Base-by-base conservation (phyloP, 176 grass and related monocot species). In the Zizania latifolia region DNA sequence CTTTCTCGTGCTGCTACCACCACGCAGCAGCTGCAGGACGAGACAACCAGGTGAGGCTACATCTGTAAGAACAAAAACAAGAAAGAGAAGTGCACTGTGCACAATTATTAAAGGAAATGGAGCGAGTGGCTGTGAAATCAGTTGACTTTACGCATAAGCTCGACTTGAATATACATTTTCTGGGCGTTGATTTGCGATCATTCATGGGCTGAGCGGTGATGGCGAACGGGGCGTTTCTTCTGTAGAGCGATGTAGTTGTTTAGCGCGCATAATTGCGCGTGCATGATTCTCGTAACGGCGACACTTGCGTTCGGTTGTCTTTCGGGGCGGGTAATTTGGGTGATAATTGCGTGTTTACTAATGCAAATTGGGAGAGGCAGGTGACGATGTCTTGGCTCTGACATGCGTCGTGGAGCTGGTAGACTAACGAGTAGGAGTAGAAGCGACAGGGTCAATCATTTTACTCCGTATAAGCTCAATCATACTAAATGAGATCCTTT, bases 71-170 rank as follows among this genome's bases (percentile, higher is more conserved):
- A 24, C 1, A 45, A 6, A 51, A 51, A 21, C 3, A 21, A 50
- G 8, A 21, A 53, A 53, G n/a, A 53, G 1, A 19, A 8, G 60
- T 23, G 57, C 28, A 30, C 79, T 34, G 34, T 35, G n/a, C n/a
- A 48, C 69, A 79, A 87, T 79, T 74, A 75, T 88, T 74, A 21
- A 27, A 12, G 11, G 33, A 32, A 19, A 6, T 26, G 34, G 34
- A 32, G 44, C 15, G 65, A 9, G 65, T 28, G 40, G 55, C 15
- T 39, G 13, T 46, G 38, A 32, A 68, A 41, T 33, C 32, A 28
- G 77, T 86, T 86, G 77, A 86, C 84, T 63, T 81, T 31, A 5
- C 0, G 41, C 8, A 3, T 59, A 68, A 68, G 62, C 8, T 28
- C n/a, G 6, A 4, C 24, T 76, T 71, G 62, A 28, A 68, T 19